Evolutionary conservation across 331 rosid genomes (phyloP).

Genomic region (Pyracantha coccinea): DNA sequence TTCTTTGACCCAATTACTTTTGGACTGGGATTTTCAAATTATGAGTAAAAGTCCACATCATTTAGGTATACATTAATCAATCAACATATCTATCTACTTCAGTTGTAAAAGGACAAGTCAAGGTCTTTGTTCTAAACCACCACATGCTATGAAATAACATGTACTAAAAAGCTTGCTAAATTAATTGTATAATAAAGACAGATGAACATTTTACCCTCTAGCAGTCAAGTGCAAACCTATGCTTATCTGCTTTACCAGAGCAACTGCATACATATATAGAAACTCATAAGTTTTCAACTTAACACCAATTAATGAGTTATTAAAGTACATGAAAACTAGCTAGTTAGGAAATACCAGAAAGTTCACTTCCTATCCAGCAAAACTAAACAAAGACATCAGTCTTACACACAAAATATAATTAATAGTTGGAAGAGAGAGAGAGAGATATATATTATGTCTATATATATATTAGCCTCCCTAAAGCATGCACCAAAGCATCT

Average conservation of each 20-base stretch:
- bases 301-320: too few relatives aligned
- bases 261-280: too few relatives aligned
- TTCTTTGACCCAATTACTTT: background rate
- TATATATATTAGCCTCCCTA: background rate
- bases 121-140: background rate
- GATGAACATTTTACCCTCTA: too few relatives aligned
- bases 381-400: background rate
- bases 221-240: too few relatives aligned
- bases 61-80: background rate
- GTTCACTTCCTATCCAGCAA: background rate
- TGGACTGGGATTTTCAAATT: background rate
- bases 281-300: too few relatives aligned
- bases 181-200: too few relatives aligned
- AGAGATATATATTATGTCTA: background rate
- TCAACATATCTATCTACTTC: background rate
- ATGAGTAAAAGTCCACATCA: background rate
- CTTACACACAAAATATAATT: background rate
- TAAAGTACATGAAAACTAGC: background rate
- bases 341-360: background rate
- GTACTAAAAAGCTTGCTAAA: background rate
- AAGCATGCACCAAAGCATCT: background rate
- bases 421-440: background rate
- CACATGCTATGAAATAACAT: background rate
- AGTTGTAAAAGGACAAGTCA: background rate
- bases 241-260: too few relatives aligned